Conservation (phyloP, 192 early-diverging fungal genomes). For the Mortierella antarctica region DNA sequence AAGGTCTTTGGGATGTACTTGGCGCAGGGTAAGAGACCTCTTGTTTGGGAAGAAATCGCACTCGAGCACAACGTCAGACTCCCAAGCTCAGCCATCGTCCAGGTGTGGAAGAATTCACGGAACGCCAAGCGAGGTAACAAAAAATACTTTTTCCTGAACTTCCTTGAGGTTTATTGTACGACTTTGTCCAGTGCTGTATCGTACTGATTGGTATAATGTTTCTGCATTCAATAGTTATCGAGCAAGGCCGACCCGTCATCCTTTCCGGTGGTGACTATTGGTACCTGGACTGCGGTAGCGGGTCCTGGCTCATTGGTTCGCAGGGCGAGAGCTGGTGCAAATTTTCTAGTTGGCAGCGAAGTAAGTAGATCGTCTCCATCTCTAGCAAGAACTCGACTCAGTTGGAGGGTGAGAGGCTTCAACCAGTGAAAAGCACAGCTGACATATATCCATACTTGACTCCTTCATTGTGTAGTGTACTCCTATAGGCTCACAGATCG, state of each 20-base stretch:
- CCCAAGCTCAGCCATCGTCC: constrained; percentile 32
- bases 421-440: background rate
- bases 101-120: constrained; percentile 45
- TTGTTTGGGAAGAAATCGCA: constrained; percentile 49
- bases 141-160: background rate
- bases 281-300: constrained; percentile 86
- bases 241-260: constrained; percentile 74
- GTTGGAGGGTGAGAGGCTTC: background rate
- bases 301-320: constrained; percentile 67
- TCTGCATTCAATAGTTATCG: constrained; percentile 57
- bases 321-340: constrained; percentile 46
- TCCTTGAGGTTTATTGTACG: constrained; percentile 25
- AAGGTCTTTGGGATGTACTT: constrained; percentile 31
- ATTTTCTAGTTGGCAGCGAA: constrained; percentile 37
- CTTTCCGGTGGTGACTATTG: constrained; percentile 71
- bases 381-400: background rate
- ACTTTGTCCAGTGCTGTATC: constrained; percentile 70
- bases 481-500: constrained; percentile 38
- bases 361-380: background rate
- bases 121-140: constrained; percentile 38
- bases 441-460: background rate
- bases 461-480: constrained; percentile 20
- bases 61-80: constrained; percentile 36
- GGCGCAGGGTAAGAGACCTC: constrained; percentile 26
- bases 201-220: constrained; percentile 63